These are phyloP conservation scores for Solanum commersonii DNA, from an alignment of 257 asterid genomes.

Conservation along the genomic window DNA sequence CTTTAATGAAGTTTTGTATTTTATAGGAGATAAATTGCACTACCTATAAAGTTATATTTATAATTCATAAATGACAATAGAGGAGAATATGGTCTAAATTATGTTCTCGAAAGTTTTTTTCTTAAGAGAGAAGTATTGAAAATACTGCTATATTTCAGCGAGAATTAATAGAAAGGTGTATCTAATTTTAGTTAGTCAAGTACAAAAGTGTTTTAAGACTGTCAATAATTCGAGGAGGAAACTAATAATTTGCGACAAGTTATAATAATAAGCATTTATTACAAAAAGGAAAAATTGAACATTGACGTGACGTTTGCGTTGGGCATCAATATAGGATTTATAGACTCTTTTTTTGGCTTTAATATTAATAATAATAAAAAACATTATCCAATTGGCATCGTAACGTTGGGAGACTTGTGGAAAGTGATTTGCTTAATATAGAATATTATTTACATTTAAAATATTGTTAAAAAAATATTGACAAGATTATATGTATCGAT, in stretches of 20 bases:
- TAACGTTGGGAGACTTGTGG: background rate
- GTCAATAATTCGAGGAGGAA: too few relatives aligned
- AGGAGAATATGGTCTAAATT: background rate
- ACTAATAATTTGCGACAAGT: too few relatives aligned
- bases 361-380: background rate
- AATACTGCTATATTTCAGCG: too few relatives aligned
- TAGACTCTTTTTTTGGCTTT: background rate
- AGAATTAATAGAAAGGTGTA: too few relatives aligned
- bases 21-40: background rate
- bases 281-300: background rate
- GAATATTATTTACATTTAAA: background rate
- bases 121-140: background rate
- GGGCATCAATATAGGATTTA: background rate
- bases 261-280: background rate
- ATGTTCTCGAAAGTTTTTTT: background rate
- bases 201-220: too few relatives aligned
- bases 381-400: background rate
- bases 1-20: background rate
- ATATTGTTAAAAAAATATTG: background rate
- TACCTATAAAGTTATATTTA: too few relatives aligned
- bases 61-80: background rate
- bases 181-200: too few relatives aligned
- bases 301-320: background rate
- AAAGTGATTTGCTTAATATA: background rate
- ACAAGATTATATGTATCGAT: background rate